These are phyloP conservation scores for Neocallimastix lanati DNA, from an alignment of 192 early-diverging fungal genomes.

Conservation along the genomic window DNA sequence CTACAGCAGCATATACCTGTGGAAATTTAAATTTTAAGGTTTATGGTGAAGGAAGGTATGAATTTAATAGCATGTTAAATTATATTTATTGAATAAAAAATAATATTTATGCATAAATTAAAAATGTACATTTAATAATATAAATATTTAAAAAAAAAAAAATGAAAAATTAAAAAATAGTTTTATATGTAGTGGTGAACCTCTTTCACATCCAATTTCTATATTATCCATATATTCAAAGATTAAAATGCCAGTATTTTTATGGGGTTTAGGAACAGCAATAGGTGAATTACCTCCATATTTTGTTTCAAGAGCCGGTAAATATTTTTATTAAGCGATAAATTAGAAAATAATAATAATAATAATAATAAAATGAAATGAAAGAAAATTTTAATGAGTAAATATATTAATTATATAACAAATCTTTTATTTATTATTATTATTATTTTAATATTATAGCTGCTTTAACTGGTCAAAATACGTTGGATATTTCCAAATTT, in stretches of 20 bases:
- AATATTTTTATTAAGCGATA: no score
- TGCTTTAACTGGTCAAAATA: slow-evolving; percentile 30
- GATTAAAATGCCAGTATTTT: slow-evolving; percentile 60
- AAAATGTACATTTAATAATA: no score
- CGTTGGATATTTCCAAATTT: slow-evolving; percentile 18
- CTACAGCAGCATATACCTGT: slow-evolving; percentile 70
- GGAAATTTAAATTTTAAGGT: slow-evolving; percentile 51
- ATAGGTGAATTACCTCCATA: slow-evolving; percentile 89
- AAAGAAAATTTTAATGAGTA: no score
- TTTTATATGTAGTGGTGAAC: slow-evolving; percentile 6
- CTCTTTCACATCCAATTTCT: slow-evolving; percentile 15
- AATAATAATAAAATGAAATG: no score
- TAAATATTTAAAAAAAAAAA: no score
- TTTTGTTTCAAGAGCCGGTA: slow-evolving; percentile 77
- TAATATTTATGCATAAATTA: no score
- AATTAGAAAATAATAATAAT: no score
- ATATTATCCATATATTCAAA: slow-evolving; percentile 46
- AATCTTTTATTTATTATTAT: neutral
- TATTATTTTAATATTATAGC: slow-evolving; percentile 5
- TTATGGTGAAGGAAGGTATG: slow-evolving; percentile 40
- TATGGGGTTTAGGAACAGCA: slow-evolving; percentile 86
- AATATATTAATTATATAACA: no score
- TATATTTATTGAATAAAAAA: no score
- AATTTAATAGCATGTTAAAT: no score
- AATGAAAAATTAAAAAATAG: neutral